Percentiles rank a stretch among this genome's conserved stretches.
Evolutionary conservation across 495 filamentous ascomycete species (phyloP).

Genomic region (Hypoxylon lenormandii): DNA sequence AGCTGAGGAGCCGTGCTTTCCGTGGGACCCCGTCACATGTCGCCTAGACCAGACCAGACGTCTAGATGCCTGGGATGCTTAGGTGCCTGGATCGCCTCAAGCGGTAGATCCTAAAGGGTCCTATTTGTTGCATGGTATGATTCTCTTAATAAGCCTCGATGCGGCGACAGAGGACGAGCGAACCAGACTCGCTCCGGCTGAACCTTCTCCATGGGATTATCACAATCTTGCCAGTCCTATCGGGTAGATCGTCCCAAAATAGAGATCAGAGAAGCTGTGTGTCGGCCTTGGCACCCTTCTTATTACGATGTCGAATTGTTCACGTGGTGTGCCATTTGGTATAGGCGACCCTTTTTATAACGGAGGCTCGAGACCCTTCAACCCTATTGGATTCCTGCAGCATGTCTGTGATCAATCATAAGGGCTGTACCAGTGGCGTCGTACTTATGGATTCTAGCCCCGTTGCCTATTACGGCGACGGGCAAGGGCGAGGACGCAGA

Average conservation of each 20-base stretch:
- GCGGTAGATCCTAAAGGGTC: conserved; percentile 31
- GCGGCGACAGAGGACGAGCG: conserved; percentile 34
- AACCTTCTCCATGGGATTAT: conserved; percentile 17
- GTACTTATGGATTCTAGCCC: conserved; percentile 16
- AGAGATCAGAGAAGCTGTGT: conserved; percentile 12
- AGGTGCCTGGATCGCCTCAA: conserved; percentile 26
- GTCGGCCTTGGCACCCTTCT: conserved; percentile 34
- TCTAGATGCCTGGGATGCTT: no score
- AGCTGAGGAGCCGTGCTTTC: conserved; percentile 33
- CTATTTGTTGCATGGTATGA: conserved; percentile 26
- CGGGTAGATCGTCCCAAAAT: conserved; percentile 34
- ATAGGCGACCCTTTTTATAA: conserved; percentile 20
- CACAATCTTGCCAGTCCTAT: conserved; percentile 15
- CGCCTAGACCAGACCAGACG: neutral
- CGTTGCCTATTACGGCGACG: neutral
- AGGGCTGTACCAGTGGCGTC: conserved; percentile 36
- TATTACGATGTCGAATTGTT: conserved; percentile 33
- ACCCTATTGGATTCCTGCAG: conserved; percentile 32
- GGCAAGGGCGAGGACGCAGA: conserved; percentile 12
- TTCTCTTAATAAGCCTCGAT: conserved; percentile 36
- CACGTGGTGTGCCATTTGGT: conserved; percentile 45
- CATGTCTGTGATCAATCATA: conserved; percentile 29
- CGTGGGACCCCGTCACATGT: conserved; percentile 40
- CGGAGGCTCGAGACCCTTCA: conserved; percentile 35
- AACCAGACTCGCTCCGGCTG: conserved; percentile 24